These are phyloP conservation scores for Decorospora gaudefroyi DNA, from an alignment of 2,329 filamentous ascomycete genomes.

Conservation along the genomic window DNA sequence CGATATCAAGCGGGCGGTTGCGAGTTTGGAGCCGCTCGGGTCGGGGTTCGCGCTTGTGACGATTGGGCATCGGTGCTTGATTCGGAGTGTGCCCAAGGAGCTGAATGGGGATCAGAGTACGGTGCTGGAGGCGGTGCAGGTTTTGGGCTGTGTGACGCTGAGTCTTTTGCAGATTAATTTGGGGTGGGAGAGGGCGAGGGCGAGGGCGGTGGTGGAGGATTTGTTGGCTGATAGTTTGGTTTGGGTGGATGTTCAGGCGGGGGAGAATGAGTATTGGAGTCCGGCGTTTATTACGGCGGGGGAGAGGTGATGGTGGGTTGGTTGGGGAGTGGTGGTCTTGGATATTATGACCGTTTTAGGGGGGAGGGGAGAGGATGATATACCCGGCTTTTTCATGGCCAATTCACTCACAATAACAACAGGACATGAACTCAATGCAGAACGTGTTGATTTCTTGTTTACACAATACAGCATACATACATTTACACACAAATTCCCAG, in stretches of 20 bases:
- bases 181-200: slow-evolving; percentile 79
- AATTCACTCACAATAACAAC: no score
- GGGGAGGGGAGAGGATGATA: no score
- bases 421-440: no score
- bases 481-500: no score
- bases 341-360: no score
- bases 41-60: slow-evolving; percentile 83
- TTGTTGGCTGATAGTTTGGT: slow-evolving; percentile 85
- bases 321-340: no score
- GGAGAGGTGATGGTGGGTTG: no score
- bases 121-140: slow-evolving; percentile 86
- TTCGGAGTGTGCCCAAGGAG: slow-evolving; percentile 91
- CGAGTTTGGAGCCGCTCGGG: slow-evolving; percentile 82
- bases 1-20: slow-evolving; percentile 87
- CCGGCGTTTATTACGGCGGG: slow-evolving; percentile 67
- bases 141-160: slow-evolving; percentile 86
- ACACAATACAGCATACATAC: no score
- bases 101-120: slow-evolving; percentile 92
- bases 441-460: no score
- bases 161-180: slow-evolving; percentile 88
- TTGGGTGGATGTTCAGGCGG: slow-evolving; percentile 86
- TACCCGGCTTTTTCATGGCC: no score
- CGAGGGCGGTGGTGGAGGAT: slow-evolving; percentile 89
- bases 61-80: slow-evolving; percentile 83
- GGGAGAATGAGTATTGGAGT: slow-evolving; percentile 93